phyloP scores from a whole-genome alignment of 345 rosid species.

The Brassica rapa region DNA sequence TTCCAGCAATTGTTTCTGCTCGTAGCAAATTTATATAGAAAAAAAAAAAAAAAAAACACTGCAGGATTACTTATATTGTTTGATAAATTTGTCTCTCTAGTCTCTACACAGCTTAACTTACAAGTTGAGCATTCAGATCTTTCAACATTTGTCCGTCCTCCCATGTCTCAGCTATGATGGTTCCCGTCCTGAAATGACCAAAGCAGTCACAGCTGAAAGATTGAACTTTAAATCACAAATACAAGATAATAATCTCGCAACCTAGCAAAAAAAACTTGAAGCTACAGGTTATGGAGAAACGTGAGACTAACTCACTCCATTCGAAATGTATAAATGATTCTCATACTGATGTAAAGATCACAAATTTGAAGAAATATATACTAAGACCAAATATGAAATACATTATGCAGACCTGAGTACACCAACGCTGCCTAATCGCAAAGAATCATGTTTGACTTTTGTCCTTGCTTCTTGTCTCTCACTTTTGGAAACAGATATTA shows the following conservation, averaged over 20 bases:
- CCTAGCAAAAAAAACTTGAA: constrained; percentile 13
- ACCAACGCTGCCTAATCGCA: constrained; percentile 97
- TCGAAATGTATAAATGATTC: not conserved
- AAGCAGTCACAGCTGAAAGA: constrained; percentile 4
- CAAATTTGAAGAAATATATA: not conserved
- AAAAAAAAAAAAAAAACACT: constrained; percentile 4
- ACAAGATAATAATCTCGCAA: not conserved
- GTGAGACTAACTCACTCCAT: not conserved
- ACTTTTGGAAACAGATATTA: constrained; percentile 93
- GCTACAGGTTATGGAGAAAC: not conserved
- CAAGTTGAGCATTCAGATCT: constrained; percentile 94
- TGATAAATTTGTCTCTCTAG: not conserved
- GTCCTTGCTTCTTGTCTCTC: constrained; percentile 97
- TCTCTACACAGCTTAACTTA: constrained; percentile 44
- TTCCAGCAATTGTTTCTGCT: constrained; percentile 81
- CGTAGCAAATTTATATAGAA: constrained; percentile 20
- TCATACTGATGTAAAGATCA: not conserved
- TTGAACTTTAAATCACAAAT: constrained; percentile 10
- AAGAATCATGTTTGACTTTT: constrained; percentile 93
- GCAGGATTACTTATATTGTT: constrained; percentile 7
- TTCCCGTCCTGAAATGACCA: constrained; percentile 80
- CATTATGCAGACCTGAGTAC: constrained; percentile 69
- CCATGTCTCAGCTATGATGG: constrained; percentile 97
- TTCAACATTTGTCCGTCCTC: constrained; percentile 97
- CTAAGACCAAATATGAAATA: constrained; percentile 12